These are phyloP conservation scores for Trichoderma simmonsii DNA, from an alignment of 2,329 filamentous ascomycete species.

Conservation along the genomic window DNA sequence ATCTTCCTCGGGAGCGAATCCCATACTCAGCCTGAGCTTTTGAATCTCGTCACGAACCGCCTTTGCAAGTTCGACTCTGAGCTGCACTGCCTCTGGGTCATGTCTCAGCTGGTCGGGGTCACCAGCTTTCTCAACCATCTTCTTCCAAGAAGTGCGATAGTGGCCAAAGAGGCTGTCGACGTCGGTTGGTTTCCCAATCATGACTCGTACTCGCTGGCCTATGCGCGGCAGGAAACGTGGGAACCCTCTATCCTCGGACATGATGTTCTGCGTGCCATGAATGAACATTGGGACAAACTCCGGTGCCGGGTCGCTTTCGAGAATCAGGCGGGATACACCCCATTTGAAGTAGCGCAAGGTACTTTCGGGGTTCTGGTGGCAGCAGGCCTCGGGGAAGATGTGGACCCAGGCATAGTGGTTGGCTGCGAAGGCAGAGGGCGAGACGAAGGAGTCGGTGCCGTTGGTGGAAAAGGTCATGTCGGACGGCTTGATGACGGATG, in stretches of 20 bases:
- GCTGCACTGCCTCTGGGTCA: slow-evolving; percentile 62
- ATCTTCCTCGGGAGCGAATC: slow-evolving; percentile 74
- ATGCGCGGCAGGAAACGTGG: slow-evolving; percentile 78
- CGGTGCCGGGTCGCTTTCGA: slow-evolving; percentile 83
- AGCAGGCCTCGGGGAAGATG: slow-evolving; percentile 92
- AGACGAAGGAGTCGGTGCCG: slow-evolving; percentile 61
- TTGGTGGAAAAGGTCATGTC: slow-evolving; percentile 61
- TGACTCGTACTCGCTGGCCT: slow-evolving; percentile 67
- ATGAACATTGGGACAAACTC: slow-evolving; percentile 93
- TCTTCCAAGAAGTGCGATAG: slow-evolving; percentile 70
- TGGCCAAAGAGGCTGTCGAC: slow-evolving; percentile 73
- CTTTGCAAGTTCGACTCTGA: slow-evolving; percentile 73
- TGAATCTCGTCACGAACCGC: slow-evolving; percentile 76
- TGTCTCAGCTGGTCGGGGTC: slow-evolving; percentile 45
- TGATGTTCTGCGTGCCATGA: slow-evolving; percentile 81
- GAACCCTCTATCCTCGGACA: slow-evolving; percentile 77
- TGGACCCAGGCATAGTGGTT: slow-evolving; percentile 84
- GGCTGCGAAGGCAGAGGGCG: slow-evolving; percentile 67
- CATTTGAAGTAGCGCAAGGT: slow-evolving; percentile 97
- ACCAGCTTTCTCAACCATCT: slow-evolving; percentile 51
- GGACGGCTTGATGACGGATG: slow-evolving; percentile 47
- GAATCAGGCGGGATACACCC: slow-evolving; percentile 86
- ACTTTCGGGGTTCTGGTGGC: slow-evolving; percentile 78
- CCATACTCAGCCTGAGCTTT: slow-evolving; percentile 68
- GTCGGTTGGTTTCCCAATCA: slow-evolving; percentile 77